Evolutionary conservation across 441 rosid genomes (phyloP).

Genomic region (Croton setiger): DNA sequence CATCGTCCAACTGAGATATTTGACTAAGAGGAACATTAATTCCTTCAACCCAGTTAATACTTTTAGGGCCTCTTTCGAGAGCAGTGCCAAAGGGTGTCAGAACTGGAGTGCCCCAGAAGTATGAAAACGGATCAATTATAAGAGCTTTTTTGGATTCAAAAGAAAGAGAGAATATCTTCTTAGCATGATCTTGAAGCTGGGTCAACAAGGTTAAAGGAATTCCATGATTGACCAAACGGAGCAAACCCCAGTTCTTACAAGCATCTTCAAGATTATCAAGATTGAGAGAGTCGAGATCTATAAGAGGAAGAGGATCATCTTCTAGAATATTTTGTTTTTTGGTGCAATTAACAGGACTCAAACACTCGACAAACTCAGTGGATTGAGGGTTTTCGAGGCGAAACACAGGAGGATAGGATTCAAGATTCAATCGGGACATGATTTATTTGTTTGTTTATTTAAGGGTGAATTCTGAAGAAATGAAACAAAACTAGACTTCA

Average conservation of each 20-base stretch:
- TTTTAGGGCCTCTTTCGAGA: constrained; percentile 27
- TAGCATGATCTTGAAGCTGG: constrained; percentile 40
- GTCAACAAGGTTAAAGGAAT: constrained; percentile 40
- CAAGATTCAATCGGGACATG: constrained; percentile 26
- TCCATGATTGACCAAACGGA: constrained; percentile 70
- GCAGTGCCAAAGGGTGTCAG: constrained; percentile 49
- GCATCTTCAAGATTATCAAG: constrained; percentile 43
- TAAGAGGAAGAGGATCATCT: constrained; percentile 28
- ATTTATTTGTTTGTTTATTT: too few relatives aligned
- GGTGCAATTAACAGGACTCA: not conserved
- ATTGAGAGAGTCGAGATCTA: constrained; percentile 46
- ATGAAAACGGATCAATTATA: constrained; percentile 38
- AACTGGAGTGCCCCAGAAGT: constrained; percentile 74
- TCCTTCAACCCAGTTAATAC: constrained; percentile 60
- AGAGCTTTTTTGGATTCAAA: constrained; percentile 47
- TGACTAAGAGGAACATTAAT: constrained; percentile 46
- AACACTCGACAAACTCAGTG: not conserved
- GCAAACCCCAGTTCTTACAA: constrained; percentile 65
- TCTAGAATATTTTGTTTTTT: constrained; percentile 8
- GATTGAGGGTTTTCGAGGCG: constrained; percentile 21
- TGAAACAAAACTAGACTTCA: too few relatives aligned
- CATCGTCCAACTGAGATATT: constrained; percentile 30
- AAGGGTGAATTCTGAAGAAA: too few relatives aligned
- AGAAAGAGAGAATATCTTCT: constrained; percentile 39
- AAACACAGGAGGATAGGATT: constrained; percentile 63